Base-by-base conservation (phyloP, 768 basidiomycete genomes). In the Chalciporus chontae region DNA sequence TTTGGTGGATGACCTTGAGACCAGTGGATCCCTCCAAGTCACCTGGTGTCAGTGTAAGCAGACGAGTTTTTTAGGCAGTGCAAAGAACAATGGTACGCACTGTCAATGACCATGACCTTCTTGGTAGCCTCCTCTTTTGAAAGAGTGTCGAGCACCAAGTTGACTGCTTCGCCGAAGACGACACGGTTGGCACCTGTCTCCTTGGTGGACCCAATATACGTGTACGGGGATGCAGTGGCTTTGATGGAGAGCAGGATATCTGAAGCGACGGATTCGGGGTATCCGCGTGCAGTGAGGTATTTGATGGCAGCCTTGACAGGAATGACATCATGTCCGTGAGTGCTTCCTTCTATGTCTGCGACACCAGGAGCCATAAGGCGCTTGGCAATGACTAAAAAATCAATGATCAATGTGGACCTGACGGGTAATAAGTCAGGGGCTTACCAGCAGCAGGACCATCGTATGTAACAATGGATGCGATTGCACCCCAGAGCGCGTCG, bases 11-110 rank as follows among this genome's bases (percentile, higher is more conserved):
- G 43, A 77, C 82, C 69, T 90, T 92, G 58, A 94, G 71, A 48
- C 91, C 91, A 24, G 91, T 94, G 0, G 91, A 93, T 29, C 91
- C 91, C 73, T 94, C 90, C 41, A 93, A 70, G 63, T 93, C 90
- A 60, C 81, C 85, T 88, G 50, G 23, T 51, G 15, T 7, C 37
- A 0, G n/a, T 37, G 34, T 39, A 13, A 54, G 27, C 3, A 40
- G 36, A 5, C 13, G 15, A 8, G 31, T 14, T 31, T 45, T 50
- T 24, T 13, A 32, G 13, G 17, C 17, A 18, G 4, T 48, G 6
- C 38, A 48, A 19, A 8, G 18, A n/a, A 14, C 21, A 15, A 40
- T 34, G 18, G 31, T 1, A 40, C 84, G 47, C 54, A 84, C 86
- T 87, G 62, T 93, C 91, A 53, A 94, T 90, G 51, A 90, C 88